These are phyloP conservation scores for Calonectria pauciramosa DNA, from an alignment of 2,329 filamentous ascomycete species.

Conservation along the genomic window DNA sequence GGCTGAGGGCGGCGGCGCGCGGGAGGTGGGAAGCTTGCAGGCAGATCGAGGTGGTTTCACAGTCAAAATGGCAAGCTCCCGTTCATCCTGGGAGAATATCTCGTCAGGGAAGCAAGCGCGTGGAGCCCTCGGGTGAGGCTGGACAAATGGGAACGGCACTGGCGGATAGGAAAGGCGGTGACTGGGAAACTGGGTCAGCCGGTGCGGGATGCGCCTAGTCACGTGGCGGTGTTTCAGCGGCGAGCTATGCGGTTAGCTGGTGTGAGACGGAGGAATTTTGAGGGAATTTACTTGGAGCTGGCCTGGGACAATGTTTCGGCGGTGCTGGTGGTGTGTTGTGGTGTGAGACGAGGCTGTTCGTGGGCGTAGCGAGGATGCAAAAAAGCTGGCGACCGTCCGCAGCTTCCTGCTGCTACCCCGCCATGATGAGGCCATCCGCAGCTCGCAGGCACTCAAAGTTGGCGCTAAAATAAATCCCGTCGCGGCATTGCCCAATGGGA, in stretches of 20 bases:
- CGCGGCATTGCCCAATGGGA: neutral
- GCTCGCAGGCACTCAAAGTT: neutral
- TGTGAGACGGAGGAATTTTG: neutral
- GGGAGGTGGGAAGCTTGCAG: neutral
- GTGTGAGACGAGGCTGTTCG: neutral
- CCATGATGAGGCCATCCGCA: slow-evolving; percentile 8
- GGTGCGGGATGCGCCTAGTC: neutral
- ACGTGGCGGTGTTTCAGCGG: neutral
- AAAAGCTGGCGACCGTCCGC: neutral
- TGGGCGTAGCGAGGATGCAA: neutral
- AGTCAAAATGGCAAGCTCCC: neutral
- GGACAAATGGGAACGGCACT: slow-evolving; percentile 1
- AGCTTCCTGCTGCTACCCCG: neutral
- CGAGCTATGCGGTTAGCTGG: neutral
- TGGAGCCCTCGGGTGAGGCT: slow-evolving; percentile 3
- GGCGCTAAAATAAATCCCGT: slow-evolving; percentile 12
- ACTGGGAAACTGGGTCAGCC: slow-evolving; percentile 4
- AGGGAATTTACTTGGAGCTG: neutral
- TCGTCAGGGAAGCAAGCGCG: neutral
- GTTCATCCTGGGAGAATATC: neutral
- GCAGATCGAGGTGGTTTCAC: neutral
- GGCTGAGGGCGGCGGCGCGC: neutral
- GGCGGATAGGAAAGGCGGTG: slow-evolving; percentile 1
- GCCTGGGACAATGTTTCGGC: neutral
- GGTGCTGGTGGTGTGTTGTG: neutral